Evolutionary conservation across 768 basidiomycete species (phyloP).

Genomic region (Mycena galopus): DNA sequence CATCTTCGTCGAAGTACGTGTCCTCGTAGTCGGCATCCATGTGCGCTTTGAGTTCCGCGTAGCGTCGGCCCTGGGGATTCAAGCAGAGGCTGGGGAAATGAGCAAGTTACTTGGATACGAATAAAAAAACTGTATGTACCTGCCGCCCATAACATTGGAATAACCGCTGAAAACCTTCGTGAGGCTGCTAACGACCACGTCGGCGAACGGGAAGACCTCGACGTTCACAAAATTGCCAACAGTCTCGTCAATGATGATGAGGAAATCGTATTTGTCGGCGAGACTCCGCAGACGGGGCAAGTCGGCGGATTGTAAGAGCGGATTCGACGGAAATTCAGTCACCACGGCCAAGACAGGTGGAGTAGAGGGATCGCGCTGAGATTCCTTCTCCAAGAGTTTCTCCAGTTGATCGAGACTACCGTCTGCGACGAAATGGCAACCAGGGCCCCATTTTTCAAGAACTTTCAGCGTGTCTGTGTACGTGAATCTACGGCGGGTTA

Average conservation of each 20-base stretch:
- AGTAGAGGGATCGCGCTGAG: constrained; percentile 51
- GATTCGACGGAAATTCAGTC: constrained; percentile 97
- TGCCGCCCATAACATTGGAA: constrained; percentile 97
- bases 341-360: constrained; percentile 86
- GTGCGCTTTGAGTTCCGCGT: constrained; percentile 71
- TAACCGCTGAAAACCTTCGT: constrained; percentile 97
- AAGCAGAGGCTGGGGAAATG: constrained; percentile 76
- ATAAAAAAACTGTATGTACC: constrained; percentile 64
- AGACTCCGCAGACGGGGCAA: constrained; percentile 79
- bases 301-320: constrained; percentile 88
- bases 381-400: constrained; percentile 64
- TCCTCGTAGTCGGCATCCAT: constrained; percentile 81
- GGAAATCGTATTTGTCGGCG: constrained; percentile 90
- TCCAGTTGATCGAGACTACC: constrained; percentile 83
- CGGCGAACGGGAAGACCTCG: constrained; percentile 86
- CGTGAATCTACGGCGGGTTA: constrained; percentile 74
- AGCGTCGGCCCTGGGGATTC: constrained; percentile 83
- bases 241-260: constrained; percentile 93
- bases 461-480: constrained; percentile 97
- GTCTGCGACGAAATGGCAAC: constrained; percentile 90
- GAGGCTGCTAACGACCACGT: constrained; percentile 92
- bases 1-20: constrained; percentile 90
- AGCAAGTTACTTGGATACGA: not conserved
- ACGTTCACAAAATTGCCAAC: constrained; percentile 96
- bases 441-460: constrained; percentile 96